Evolutionary conservation across 2,329 filamentous ascomycete species (phyloP).

Genomic region (Escovopsis sp.): DNA sequence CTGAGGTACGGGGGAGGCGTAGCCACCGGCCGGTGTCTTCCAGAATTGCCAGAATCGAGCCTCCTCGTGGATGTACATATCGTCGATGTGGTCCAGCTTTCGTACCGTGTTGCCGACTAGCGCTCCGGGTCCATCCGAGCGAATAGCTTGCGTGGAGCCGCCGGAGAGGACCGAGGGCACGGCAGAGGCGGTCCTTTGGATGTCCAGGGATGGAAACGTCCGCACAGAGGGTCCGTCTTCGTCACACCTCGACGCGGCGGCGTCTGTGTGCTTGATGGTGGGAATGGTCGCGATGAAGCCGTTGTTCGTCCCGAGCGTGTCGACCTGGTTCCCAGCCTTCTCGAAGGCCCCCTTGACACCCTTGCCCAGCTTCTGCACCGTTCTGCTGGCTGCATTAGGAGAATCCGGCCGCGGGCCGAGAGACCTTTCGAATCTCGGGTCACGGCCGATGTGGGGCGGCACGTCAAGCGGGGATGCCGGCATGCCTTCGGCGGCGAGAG

Average conservation of each 20-base stretch:
- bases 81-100: conserved; percentile 30
- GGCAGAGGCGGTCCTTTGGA: conserved; percentile 20
- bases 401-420: conserved; percentile 17
- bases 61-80: conserved; percentile 31
- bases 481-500: conserved; percentile 21
- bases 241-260: not conserved
- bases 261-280: not conserved
- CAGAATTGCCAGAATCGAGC: conserved; percentile 47
- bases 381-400: conserved; percentile 12
- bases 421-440: conserved; percentile 12
- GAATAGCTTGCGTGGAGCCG: conserved; percentile 17
- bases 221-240: conserved; percentile 11
- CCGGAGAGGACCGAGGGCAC: conserved; percentile 23
- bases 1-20: conserved; percentile 45
- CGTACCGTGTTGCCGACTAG: conserved; percentile 34
- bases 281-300: conserved; percentile 29
- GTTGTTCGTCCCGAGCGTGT: conserved; percentile 39
- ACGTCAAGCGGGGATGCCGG: conserved; percentile 19
- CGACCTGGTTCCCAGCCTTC: conserved; percentile 34
- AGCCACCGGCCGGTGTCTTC: conserved; percentile 46
- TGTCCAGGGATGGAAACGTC: conserved; percentile 16
- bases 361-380: conserved; percentile 30
- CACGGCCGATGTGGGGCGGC: conserved; percentile 8
- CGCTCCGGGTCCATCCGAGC: not conserved
- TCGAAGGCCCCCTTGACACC: conserved; percentile 29